These are phyloP conservation scores for Flaveria robusta DNA, from an alignment of 129 eudicot species.

Conservation along the genomic window DNA sequence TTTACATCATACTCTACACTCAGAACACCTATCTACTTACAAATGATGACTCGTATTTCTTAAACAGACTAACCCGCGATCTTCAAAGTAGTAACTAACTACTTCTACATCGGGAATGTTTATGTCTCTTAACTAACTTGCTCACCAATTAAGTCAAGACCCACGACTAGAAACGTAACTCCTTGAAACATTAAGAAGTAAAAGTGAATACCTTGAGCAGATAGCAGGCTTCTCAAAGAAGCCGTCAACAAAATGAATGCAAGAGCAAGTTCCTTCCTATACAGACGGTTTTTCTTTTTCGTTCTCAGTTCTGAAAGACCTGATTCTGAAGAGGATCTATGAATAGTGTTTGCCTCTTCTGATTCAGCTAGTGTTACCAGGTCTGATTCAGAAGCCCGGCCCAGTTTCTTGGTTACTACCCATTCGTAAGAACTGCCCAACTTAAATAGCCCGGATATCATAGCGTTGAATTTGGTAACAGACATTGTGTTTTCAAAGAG, in stretches of 20 bases:
- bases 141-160: slow-evolving; percentile 88
- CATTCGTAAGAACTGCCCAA: slow-evolving; percentile 76
- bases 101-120: background rate
- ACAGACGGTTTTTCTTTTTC: slow-evolving; percentile 52
- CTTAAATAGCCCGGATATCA: slow-evolving; percentile 78
- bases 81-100: slow-evolving; percentile 2
- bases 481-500: slow-evolving; percentile 90
- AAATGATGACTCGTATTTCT: background rate
- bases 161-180: slow-evolving; percentile 68
- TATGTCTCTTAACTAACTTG: slow-evolving; percentile 53
- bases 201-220: slow-evolving; percentile 87
- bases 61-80: background rate
- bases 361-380: slow-evolving; percentile 55
- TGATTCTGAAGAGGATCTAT: slow-evolving; percentile 59
- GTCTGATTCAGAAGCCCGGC: slow-evolving; percentile 84
- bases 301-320: slow-evolving; percentile 59
- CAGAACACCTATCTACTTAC: slow-evolving; percentile 11
- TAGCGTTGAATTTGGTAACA: slow-evolving; percentile 85
- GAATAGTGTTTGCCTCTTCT: slow-evolving; percentile 34
- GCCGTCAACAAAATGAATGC: slow-evolving; percentile 76
- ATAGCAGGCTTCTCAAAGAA: slow-evolving; percentile 75
- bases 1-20: slow-evolving; percentile 1
- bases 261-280: slow-evolving; percentile 81
- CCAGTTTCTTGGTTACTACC: slow-evolving; percentile 81
- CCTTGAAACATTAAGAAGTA: slow-evolving; percentile 88